Percentiles rank a stretch among this genome's conserved stretches.
Evolutionary conservation across 495 filamentous ascomycete genomes (phyloP).

Genomic region (Podospora fimiseda): DNA sequence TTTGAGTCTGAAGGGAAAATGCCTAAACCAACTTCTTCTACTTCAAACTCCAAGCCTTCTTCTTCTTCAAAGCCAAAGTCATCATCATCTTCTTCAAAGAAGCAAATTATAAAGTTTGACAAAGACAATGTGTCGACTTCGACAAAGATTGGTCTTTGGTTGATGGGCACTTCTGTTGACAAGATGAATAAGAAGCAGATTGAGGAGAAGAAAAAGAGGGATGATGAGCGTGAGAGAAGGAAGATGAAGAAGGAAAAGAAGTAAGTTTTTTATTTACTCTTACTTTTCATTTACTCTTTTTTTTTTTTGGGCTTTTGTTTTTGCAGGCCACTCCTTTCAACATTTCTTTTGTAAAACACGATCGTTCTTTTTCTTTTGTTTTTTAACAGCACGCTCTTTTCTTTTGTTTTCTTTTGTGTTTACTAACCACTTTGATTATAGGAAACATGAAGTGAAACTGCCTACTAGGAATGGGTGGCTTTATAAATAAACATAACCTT

Average conservation of each 20-base stretch:
- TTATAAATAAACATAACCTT: too few species aligned
- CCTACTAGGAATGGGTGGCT: too few species aligned
- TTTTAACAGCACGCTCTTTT: too few species aligned
- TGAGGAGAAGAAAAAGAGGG: background rate
- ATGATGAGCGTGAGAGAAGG: background rate
- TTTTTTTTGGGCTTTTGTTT: background rate
- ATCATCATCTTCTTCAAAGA: background rate
- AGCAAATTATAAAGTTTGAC: background rate
- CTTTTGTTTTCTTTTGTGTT: too few species aligned
- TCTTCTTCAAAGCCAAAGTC: background rate
- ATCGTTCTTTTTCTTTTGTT: too few species aligned
- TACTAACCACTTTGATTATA: too few species aligned
- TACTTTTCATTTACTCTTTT: background rate
- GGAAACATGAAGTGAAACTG: too few species aligned
- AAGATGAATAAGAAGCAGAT: background rate
- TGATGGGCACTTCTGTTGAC: background rate
- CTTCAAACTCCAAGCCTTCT: background rate
- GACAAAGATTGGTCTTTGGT: background rate
- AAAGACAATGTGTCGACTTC: background rate
- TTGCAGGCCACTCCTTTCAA: too few species aligned
- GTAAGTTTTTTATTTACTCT: conserved; percentile 2
- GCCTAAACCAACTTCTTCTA: background rate
- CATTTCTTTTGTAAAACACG: too few species aligned
- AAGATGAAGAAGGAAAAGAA: background rate
- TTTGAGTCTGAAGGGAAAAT: background rate